Evolutionary conservation across 2,329 filamentous ascomycete genomes (phyloP).

Genomic region (Chaetomium sp.): DNA sequence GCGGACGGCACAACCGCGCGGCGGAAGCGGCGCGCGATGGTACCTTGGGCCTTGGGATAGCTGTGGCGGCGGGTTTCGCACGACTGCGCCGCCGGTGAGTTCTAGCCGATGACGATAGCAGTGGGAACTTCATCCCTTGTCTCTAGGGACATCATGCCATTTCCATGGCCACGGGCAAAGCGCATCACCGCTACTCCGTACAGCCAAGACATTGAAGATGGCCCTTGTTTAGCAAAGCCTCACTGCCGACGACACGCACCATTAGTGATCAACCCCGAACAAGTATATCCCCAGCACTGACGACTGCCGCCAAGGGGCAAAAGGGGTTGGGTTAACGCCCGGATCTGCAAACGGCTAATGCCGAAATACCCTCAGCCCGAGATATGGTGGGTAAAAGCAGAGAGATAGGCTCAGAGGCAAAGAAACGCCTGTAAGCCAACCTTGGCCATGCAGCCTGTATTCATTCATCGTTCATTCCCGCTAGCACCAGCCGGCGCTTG

Average conservation of each 20-base stretch:
- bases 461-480: constrained; percentile 15
- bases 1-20: neutral
- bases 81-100: neutral
- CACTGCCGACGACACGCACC: constrained; percentile 4
- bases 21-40: constrained; percentile 22
- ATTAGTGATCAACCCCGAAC: neutral
- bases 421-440: neutral
- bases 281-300: neutral
- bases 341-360: constrained; percentile 31
- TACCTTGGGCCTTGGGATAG: constrained; percentile 13
- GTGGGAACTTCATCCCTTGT: neutral
- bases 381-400: neutral
- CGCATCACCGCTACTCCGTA: neutral
- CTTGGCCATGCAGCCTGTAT: constrained; percentile 16
- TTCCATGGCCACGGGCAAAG: neutral
- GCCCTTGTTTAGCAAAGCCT: neutral
- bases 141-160: neutral
- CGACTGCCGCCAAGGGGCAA: constrained; percentile 14
- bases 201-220: neutral
- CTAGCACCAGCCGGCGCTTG: constrained; percentile 6
- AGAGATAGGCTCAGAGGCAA: neutral
- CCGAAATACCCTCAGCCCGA: constrained; percentile 21
- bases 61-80: neutral
- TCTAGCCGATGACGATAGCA: neutral
- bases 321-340: constrained; percentile 24